Percentiles rank a stretch among this genome's conserved stretches.
These are phyloP conservation scores for Vitis hybrid DNA, from an alignment of 177 flowering plant species.

Conservation along the genomic window DNA sequence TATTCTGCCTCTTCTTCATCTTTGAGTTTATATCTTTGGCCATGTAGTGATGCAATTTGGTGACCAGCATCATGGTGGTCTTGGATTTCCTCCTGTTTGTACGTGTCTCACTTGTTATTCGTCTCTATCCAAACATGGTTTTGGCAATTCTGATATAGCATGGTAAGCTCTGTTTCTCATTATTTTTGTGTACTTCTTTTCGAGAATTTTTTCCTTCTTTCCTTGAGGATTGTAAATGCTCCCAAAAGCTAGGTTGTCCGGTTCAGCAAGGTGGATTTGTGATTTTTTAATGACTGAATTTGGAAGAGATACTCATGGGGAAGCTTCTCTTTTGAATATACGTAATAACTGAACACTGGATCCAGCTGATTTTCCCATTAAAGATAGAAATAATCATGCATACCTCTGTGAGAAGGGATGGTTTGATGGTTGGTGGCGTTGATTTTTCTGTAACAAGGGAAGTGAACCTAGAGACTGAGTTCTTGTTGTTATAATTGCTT, in stretches of 20 bases:
- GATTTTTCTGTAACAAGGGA: too few species aligned
- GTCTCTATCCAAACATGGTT: slow-evolving; percentile 5
- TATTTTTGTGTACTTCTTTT: background rate
- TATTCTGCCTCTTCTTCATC: background rate
- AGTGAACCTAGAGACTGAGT: too few species aligned
- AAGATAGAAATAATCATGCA: too few species aligned
- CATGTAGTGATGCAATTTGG: slow-evolving; percentile 2
- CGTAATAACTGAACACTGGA: too few species aligned
- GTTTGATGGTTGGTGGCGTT: too few species aligned
- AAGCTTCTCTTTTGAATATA: too few species aligned
- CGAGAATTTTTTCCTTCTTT: background rate
- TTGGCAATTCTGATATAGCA: background rate
- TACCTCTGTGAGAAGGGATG: too few species aligned
- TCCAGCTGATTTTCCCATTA: too few species aligned
- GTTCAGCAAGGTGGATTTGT: background rate
- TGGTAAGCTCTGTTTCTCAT: slow-evolving; percentile 3
- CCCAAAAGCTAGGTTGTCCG: background rate
- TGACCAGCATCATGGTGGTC: slow-evolving; percentile 1
- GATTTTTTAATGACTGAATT: background rate
- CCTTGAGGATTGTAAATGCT: background rate
- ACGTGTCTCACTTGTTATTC: background rate
- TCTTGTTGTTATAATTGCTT: too few species aligned
- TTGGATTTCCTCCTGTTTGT: background rate
- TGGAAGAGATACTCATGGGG: background rate
- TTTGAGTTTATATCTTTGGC: background rate